Conservation (phyloP, 2,329 filamentous ascomycete genomes). For the Neofusicoccum laricinum region DNA sequence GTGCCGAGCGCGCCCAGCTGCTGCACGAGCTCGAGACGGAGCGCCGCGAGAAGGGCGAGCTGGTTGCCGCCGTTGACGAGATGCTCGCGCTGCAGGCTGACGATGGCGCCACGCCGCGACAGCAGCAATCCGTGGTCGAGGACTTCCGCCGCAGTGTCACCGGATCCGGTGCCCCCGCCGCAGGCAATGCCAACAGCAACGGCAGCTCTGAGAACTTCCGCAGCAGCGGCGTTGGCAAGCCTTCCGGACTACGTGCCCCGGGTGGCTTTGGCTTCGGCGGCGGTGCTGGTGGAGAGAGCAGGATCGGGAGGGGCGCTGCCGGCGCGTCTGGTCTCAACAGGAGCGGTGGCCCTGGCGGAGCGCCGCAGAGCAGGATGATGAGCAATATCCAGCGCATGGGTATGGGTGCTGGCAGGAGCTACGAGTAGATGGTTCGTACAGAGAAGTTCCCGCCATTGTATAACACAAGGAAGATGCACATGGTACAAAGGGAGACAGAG, state of each 20-base stretch:
- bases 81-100: conserved; percentile 67
- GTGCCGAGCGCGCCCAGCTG: conserved; percentile 66
- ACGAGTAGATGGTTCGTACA: not conserved
- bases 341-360: conserved; percentile 19
- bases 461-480: not conserved
- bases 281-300: not conserved
- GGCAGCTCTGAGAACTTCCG: not conserved
- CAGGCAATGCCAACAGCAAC: conserved; percentile 11
- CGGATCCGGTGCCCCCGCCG: conserved; percentile 21
- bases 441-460: not conserved
- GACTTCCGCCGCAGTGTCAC: conserved; percentile 54
- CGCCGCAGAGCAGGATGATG: conserved; percentile 69
- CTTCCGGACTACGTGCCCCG: conserved; percentile 62
- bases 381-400: conserved; percentile 88
- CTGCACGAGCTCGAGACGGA: conserved; percentile 67
- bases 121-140: conserved; percentile 21
- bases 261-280: conserved; percentile 35
- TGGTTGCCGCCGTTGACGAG: conserved; percentile 78
- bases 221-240: conserved; percentile 35
- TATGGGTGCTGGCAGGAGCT: conserved; percentile 26
- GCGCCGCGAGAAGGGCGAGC: conserved; percentile 77
- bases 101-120: conserved; percentile 29
- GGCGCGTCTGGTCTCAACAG: conserved; percentile 17
- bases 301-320: conserved; percentile 27
- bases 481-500: not conserved